Conservation (phyloP, 345 rosid genomes). For the Hypericum androsaemum region DNA sequence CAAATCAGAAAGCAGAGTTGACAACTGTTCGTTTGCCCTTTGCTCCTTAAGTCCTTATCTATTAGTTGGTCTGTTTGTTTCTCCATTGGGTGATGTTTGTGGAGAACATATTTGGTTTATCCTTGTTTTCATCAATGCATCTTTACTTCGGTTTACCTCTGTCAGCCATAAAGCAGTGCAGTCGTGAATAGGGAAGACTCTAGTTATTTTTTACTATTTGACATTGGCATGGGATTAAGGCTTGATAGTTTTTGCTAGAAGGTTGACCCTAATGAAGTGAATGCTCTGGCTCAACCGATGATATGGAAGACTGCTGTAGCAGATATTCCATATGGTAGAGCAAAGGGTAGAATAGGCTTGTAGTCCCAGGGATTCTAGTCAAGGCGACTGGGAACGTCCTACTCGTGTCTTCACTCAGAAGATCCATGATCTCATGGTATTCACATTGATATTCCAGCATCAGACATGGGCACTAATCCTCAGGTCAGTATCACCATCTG, state of each 20-base stretch:
- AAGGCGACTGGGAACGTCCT: conserved; percentile 10
- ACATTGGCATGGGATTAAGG: no score
- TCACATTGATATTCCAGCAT: conserved; percentile 13
- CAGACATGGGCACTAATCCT: conserved; percentile 17
- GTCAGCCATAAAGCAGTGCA: no score
- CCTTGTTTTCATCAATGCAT: no score
- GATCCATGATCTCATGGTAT: conserved; percentile 17
- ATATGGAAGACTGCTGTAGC: conserved; percentile 18
- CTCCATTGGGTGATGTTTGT: no score
- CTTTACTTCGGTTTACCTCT: no score
- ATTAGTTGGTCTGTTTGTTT: no score
- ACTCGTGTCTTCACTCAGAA: conserved; percentile 19
- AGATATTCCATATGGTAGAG: conserved; percentile 15
- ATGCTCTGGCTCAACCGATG: conserved; percentile 18
- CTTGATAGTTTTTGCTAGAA: background rate
- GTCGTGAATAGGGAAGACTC: no score
- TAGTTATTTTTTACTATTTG: no score
- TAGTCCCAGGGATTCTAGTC: conserved; percentile 13
- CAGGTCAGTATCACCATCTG: background rate
- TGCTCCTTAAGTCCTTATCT: no score
- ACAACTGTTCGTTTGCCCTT: no score
- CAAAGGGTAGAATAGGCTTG: conserved; percentile 16
- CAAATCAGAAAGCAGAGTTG: no score
- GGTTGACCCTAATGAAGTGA: conserved; percentile 18
- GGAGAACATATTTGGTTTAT: no score